Conservation (phyloP, 73 alveolate genomes). For the Paramecium primaurelia region DNA sequence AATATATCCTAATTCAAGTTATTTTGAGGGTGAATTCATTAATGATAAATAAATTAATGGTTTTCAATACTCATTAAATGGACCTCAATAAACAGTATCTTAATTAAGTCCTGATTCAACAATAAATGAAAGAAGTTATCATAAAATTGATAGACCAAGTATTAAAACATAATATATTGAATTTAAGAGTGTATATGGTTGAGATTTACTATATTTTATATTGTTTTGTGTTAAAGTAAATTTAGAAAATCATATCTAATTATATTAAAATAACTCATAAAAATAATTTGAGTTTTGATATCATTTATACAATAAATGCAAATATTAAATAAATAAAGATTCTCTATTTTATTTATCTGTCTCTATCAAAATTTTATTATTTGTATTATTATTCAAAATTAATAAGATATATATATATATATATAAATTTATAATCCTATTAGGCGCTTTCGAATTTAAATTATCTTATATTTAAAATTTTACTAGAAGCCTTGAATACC, state of each 20-base stretch:
- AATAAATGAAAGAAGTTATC: neutral
- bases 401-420: neutral
- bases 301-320: neutral
- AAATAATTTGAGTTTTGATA: neutral
- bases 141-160: neutral
- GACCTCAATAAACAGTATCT: neutral
- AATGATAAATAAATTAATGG: slow-evolving; percentile 65
- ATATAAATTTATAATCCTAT: too few relatives aligned
- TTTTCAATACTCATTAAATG: neutral
- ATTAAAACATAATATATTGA: neutral
- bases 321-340: neutral
- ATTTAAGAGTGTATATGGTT: neutral
- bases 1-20: slow-evolving; percentile 68
- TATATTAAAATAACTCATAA: neutral
- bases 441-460: neutral
- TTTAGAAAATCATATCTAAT: neutral
- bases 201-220: neutral
- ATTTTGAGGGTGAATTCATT: slow-evolving; percentile 76
- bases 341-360: neutral
- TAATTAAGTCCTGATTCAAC: neutral
- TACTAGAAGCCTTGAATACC: neutral
- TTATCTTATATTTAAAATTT: too few relatives aligned
- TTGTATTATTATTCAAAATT: neutral
- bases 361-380: neutral
- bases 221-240: neutral